A percentile compares a stretch with the other conserved stretches of the same genome.
Conservation (phyloP, 192 early-diverging fungal genomes). For the Fimicolochytrium jonesii region DNA sequence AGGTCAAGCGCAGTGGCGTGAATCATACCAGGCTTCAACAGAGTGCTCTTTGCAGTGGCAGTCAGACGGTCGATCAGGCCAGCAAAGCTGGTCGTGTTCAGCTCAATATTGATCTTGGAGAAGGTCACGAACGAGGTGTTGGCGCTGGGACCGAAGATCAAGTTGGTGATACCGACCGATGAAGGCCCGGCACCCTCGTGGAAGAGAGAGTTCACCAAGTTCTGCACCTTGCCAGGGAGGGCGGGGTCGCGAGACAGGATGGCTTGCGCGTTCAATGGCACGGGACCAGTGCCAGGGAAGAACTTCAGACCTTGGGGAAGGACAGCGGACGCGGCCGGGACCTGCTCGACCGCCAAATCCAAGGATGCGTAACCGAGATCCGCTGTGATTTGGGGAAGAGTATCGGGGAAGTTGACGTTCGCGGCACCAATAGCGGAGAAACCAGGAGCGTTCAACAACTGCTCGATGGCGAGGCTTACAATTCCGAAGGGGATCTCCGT, state of each 20-base stretch:
- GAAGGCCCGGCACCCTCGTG: slow-evolving; percentile 16
- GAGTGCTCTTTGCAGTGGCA: background rate
- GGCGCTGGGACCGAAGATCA: slow-evolving; percentile 34
- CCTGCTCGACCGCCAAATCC: slow-evolving; percentile 23
- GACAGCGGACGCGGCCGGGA: slow-evolving; percentile 11
- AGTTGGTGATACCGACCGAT: slow-evolving; percentile 32
- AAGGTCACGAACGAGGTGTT: slow-evolving; percentile 34
- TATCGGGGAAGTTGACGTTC: slow-evolving; percentile 11
- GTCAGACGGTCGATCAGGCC: background rate
- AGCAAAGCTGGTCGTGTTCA: slow-evolving; percentile 24
- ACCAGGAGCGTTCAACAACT: slow-evolving; percentile 24
- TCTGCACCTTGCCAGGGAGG: slow-evolving; percentile 24
- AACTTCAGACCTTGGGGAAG: slow-evolving; percentile 20
- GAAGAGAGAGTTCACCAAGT: slow-evolving; percentile 26
- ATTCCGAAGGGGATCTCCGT: slow-evolving; percentile 22
- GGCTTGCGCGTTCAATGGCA: slow-evolving; percentile 22
- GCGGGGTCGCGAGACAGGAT: slow-evolving; percentile 17
- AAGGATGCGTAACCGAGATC: slow-evolving; percentile 28
- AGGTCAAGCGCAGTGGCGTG: slow-evolving; percentile 18
- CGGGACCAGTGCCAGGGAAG: background rate
- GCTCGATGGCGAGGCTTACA: slow-evolving; percentile 15
- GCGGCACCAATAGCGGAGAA: slow-evolving; percentile 24
- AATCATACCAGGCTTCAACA: slow-evolving; percentile 23
- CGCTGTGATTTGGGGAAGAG: slow-evolving; percentile 19
- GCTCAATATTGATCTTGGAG: slow-evolving; percentile 31